Evolutionary conservation across 345 rosid species (phyloP).

Genomic region (Populus pruinosa): DNA sequence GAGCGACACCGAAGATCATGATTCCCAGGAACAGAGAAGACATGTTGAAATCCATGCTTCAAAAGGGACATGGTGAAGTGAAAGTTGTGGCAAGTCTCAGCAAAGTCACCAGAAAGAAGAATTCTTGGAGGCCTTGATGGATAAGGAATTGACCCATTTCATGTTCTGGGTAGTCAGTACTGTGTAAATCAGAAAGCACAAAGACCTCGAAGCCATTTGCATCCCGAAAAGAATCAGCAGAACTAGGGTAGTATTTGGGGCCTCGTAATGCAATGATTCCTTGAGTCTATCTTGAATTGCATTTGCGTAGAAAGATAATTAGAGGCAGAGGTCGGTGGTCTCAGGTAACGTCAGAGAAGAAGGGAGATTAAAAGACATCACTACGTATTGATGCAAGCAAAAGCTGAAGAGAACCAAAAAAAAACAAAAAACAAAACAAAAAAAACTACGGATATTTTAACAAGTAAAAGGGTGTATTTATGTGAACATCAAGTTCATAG

Average conservation of each 20-base stretch:
- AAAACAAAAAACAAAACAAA: no score
- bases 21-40: slow-evolving; percentile 59
- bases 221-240: slow-evolving; percentile 7
- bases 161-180: slow-evolving; percentile 57
- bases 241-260: slow-evolving; percentile 21
- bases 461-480: no score
- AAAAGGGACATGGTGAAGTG: slow-evolving; percentile 49
- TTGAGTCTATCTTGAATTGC: slow-evolving; percentile 4
- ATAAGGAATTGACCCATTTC: slow-evolving; percentile 51
- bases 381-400: no score
- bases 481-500: no score
- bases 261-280: slow-evolving; percentile 24
- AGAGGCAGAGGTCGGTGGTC: not conserved
- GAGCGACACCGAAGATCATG: slow-evolving; percentile 64
- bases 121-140: slow-evolving; percentile 30
- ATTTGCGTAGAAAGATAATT: slow-evolving; percentile 6
- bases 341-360: slow-evolving; percentile 30
- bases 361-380: not conserved
- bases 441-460: no score
- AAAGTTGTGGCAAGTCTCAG: slow-evolving; percentile 46
- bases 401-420: no score
- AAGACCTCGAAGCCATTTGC: slow-evolving; percentile 37
- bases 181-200: slow-evolving; percentile 53
- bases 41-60: slow-evolving; percentile 48
- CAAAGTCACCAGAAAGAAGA: slow-evolving; percentile 64